phyloP scores from a whole-genome alignment of 768 basidiomycete species.

The Favolaschia claudopus region DNA sequence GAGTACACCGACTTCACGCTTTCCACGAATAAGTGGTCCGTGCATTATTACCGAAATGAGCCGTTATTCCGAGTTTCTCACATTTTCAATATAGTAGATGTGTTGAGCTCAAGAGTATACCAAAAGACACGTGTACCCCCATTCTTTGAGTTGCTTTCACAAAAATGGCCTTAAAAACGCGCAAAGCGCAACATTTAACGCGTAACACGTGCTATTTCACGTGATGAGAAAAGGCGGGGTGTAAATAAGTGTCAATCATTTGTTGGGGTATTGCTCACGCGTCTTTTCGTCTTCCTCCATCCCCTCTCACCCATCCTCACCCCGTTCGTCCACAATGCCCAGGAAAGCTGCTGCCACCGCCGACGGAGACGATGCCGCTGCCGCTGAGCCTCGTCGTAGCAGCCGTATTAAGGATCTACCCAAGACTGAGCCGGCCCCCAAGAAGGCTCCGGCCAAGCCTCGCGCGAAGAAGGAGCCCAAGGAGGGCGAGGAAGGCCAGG shows the following conservation, averaged over 20 bases:
- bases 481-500: conserved; percentile 54
- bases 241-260: conserved; percentile 16
- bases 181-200: conserved; percentile 8
- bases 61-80: not conserved
- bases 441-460: conserved; percentile 72
- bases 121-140: not conserved
- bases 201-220: conserved; percentile 21
- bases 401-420: conserved; percentile 78
- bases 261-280: conserved; percentile 11
- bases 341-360: conserved; percentile 68
- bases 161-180: not conserved
- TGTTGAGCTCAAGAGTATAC: accelerated
- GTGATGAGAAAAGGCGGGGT: conserved; percentile 25
- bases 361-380: conserved; percentile 47
- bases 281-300: conserved; percentile 13
- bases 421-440: conserved; percentile 56
- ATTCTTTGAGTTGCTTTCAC: not conserved
- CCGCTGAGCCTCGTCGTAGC: conserved; percentile 70
- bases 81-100: too few species aligned
- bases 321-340: conserved; percentile 63
- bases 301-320: conserved; percentile 9
- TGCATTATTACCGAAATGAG: conserved; percentile 10
- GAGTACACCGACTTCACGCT: too few species aligned
- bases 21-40: conserved; percentile 16
- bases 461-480: conserved; percentile 57